Conservation (phyloP, 805 yeast genomes). For the Hanseniaspora vineae region DNA sequence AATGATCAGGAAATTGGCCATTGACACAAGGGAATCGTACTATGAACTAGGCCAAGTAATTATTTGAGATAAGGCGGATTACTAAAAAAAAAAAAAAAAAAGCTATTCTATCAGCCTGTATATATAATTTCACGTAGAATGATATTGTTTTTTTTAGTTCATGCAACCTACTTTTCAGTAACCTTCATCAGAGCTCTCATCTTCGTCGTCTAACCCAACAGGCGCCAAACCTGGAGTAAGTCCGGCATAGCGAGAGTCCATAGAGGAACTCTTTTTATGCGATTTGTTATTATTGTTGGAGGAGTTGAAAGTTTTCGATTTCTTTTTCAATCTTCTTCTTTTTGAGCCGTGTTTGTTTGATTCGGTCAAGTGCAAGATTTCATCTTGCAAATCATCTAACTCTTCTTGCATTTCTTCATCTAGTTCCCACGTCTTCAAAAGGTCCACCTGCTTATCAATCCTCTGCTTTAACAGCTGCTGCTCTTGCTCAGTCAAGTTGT, state of each 20-base stretch:
- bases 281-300: not conserved
- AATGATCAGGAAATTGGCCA: constrained; percentile 59
- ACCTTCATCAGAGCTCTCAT: constrained; percentile 21
- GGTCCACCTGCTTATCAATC: constrained; percentile 26
- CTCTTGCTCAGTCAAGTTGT: constrained; percentile 24
- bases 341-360: constrained; percentile 25
- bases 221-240: constrained; percentile 82
- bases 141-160: not conserved
- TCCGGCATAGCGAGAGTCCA: constrained; percentile 34
- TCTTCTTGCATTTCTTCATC: constrained; percentile 29
- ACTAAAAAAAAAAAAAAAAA: not conserved
- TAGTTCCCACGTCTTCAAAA: constrained; percentile 30
- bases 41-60: constrained; percentile 38
- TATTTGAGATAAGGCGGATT: constrained; percentile 18
- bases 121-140: not conserved
- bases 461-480: constrained; percentile 23
- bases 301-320: constrained; percentile 5
- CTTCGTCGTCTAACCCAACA: constrained; percentile 52
- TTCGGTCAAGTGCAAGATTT: constrained; percentile 28
- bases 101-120: constrained; percentile 1
- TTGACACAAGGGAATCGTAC: constrained; percentile 67
- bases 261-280: no score
- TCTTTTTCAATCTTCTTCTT: constrained; percentile 16
- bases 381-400: constrained; percentile 28
- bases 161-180: not conserved